A percentile compares a stretch with the other conserved stretches of the same genome.
phyloP scores from a whole-genome alignment of 2,329 filamentous ascomycete species.

The Aciculosporium take region DNA sequence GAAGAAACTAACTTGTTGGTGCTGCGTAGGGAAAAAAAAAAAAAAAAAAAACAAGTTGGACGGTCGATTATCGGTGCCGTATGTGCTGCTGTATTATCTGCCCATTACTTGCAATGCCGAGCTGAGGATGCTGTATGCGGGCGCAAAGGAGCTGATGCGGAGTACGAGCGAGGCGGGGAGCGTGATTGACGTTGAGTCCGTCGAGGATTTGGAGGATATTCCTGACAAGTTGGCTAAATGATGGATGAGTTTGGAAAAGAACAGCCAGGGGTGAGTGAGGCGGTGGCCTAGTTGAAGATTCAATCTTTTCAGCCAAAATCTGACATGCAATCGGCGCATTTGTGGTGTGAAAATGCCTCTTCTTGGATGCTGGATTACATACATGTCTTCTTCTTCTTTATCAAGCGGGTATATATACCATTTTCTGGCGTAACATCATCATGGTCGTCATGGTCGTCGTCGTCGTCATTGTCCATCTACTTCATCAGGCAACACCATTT shows the following conservation, averaged over 20 bases:
- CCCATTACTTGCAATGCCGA: conserved; percentile 82
- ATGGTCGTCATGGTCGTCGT: too few relatives aligned
- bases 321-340: too few relatives aligned
- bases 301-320: too few relatives aligned
- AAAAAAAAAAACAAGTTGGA: conserved; percentile 43
- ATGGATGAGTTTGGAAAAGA: background rate
- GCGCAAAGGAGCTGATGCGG: conserved; percentile 89
- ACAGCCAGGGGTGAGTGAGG: background rate
- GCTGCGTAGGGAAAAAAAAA: too few relatives aligned
- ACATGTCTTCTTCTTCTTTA: too few relatives aligned
- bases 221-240: conserved; percentile 43
- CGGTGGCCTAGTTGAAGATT: background rate
- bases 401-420: background rate
- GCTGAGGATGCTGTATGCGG: conserved; percentile 84
- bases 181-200: conserved; percentile 70
- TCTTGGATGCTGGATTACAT: too few relatives aligned
- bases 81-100: conserved; percentile 89
- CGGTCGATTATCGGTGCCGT: conserved; percentile 76
- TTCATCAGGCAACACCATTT: conserved; percentile 33
- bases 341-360: too few relatives aligned
- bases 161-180: conserved; percentile 82
- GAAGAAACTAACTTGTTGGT: background rate
- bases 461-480: too few relatives aligned
- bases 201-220: conserved; percentile 72
- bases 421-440: conserved; percentile 4